These are phyloP conservation scores for Chaetoceros muelleri DNA, from an alignment of 108 stramenopile genomes.

Conservation along the genomic window DNA sequence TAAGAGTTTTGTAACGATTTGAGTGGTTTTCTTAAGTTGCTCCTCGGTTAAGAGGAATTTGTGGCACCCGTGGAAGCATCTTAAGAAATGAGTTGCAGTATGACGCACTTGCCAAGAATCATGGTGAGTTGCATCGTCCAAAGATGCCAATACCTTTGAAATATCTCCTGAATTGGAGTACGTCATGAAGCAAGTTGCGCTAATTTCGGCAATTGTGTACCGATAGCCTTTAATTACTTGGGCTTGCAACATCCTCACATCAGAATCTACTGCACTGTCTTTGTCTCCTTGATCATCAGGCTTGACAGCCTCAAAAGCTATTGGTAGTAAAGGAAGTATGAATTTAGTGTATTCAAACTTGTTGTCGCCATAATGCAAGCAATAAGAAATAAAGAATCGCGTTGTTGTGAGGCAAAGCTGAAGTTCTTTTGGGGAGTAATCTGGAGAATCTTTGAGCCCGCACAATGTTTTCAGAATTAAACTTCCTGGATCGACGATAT, in stretches of 20 bases:
- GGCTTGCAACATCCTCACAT: slow-evolving; percentile 62
- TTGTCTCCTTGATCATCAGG: slow-evolving; percentile 5
- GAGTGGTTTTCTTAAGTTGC: slow-evolving; percentile 32
- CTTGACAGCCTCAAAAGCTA: slow-evolving; percentile 66
- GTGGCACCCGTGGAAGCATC: slow-evolving; percentile 75
- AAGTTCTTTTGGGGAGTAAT: slow-evolving; percentile 44
- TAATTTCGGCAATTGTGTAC: slow-evolving; percentile 68
- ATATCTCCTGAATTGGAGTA: slow-evolving; percentile 49
- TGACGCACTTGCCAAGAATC: slow-evolving; percentile 83
- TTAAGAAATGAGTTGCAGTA: slow-evolving; percentile 67
- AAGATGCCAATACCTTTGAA: slow-evolving; percentile 37
- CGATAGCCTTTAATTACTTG: slow-evolving; percentile 74
- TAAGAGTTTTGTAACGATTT: slow-evolving; percentile 50
- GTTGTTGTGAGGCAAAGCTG: slow-evolving; percentile 68
- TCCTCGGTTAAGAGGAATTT: slow-evolving; percentile 64
- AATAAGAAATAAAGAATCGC: slow-evolving; percentile 72
- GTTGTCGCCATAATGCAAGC: slow-evolving; percentile 71
- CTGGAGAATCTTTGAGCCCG: slow-evolving; percentile 18
- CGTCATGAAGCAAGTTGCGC: slow-evolving; percentile 50
- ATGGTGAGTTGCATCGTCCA: slow-evolving; percentile 37
- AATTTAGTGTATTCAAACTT: slow-evolving; percentile 68
- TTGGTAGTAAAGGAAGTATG: slow-evolving; percentile 65
- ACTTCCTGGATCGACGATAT: slow-evolving; percentile 39
- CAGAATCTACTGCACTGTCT: slow-evolving; percentile 28
- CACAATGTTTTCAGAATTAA: slow-evolving; percentile 46